Conservation (phyloP, 176 grass and related monocot species). For the Eleusine indica region DNA sequence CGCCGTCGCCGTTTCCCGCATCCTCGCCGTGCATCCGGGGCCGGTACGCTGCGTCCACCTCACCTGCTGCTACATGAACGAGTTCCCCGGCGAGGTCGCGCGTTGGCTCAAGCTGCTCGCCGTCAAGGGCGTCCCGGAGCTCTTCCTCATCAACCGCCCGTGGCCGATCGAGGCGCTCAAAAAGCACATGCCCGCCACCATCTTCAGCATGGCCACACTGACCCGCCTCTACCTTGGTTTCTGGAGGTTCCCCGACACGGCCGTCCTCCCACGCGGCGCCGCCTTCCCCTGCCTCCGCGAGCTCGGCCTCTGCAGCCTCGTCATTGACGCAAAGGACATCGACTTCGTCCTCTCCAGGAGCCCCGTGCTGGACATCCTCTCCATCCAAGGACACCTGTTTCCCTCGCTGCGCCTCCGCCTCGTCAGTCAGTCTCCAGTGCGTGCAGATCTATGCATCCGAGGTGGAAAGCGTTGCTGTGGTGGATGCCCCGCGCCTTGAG, state of each 20-base stretch:
- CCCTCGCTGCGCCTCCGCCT: neutral
- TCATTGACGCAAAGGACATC: neutral
- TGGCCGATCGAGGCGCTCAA: neutral
- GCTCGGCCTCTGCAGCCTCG: slow-evolving; percentile 26
- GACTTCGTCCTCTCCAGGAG: slow-evolving; percentile 34
- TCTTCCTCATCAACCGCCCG: slow-evolving; percentile 36
- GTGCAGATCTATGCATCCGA: neutral
- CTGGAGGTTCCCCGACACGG: slow-evolving; percentile 17
- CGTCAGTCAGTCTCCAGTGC: slow-evolving; percentile 35
- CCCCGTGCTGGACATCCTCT: slow-evolving; percentile 33
- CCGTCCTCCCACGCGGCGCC: neutral
- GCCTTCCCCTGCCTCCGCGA: slow-evolving; percentile 35
- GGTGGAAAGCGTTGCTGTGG: neutral
- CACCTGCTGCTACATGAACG: slow-evolving; percentile 7
- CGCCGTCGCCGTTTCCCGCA: slow-evolving; percentile 1
- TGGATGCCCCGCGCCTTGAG: slow-evolving; percentile 28
- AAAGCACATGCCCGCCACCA: neutral
- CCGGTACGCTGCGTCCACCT: slow-evolving; percentile 30
- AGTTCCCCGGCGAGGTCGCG: neutral
- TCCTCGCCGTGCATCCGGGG: slow-evolving; percentile 26
- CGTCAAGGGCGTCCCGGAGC: slow-evolving; percentile 24
- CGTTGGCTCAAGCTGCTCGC: slow-evolving; percentile 30
- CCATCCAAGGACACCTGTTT: neutral
- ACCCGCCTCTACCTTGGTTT: slow-evolving; percentile 30
- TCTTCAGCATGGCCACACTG: slow-evolving; percentile 28